Conservation (phyloP, 148 eudicot genomes). For the Amaranthus cruentus region DNA sequence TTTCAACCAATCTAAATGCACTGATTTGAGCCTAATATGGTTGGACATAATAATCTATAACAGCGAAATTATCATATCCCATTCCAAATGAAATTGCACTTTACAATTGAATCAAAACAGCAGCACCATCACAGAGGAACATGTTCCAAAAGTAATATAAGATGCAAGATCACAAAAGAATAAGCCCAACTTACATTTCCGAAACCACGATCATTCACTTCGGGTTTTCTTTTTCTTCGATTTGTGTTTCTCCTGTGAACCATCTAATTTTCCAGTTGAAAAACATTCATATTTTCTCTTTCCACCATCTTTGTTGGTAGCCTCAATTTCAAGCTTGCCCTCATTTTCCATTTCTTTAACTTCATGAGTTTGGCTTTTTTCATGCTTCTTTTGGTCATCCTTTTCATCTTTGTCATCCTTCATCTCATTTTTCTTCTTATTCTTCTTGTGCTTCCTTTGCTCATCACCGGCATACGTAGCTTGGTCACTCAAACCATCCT, state of each 20-base stretch:
- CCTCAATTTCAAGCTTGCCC: slow-evolving; percentile 15
- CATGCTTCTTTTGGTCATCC: slow-evolving; percentile 13
- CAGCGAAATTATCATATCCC: background rate
- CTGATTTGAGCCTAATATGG: background rate
- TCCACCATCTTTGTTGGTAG: slow-evolving; percentile 24
- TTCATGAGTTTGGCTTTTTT: slow-evolving; percentile 15
- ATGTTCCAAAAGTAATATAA: background rate
- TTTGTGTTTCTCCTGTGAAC: slow-evolving; percentile 27
- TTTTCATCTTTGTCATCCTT: background rate
- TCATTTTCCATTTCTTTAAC: slow-evolving; percentile 3
- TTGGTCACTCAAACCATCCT: background rate
- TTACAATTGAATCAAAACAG: background rate
- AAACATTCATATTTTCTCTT: slow-evolving; percentile 36
- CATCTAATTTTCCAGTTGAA: slow-evolving; percentile 15
- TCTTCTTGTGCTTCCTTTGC: slow-evolving; percentile 21
- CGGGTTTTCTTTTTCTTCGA: slow-evolving; percentile 36
- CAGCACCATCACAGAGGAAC: background rate
- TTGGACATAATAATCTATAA: background rate
- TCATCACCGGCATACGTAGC: background rate
- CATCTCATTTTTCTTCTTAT: slow-evolving; percentile 8
- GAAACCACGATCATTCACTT: slow-evolving; percentile 11
- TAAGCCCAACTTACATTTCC: background rate
- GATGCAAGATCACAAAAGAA: background rate
- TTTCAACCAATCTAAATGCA: background rate
- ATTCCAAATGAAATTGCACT: background rate